Conservation (phyloP, 164 flowering plant genomes). For the Liquidambar formosana region DNA sequence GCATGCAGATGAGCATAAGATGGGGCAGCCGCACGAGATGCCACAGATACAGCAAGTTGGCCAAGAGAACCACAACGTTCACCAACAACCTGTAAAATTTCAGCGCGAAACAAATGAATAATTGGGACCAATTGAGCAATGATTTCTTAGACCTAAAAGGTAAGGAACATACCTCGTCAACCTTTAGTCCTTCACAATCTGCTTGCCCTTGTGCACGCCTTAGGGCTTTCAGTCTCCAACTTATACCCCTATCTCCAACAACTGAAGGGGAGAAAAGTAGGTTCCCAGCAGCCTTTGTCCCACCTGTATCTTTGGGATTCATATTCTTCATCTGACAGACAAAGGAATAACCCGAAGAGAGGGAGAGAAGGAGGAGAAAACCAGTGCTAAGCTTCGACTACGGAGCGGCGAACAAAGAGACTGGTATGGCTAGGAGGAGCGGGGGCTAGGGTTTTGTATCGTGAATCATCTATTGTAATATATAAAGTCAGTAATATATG, state of each 20-base stretch:
- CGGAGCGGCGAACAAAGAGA: too few species aligned
- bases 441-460: too few species aligned
- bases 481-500: too few species aligned
- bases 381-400: too few species aligned
- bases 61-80: constrained; percentile 96
- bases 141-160: not conserved
- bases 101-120: not conserved
- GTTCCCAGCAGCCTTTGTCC: constrained; percentile 25
- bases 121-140: not conserved
- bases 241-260: constrained; percentile 98
- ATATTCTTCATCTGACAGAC: constrained; percentile 40
- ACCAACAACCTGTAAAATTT: constrained; percentile 62
- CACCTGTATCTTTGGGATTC: constrained; percentile 59
- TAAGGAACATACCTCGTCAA: constrained; percentile 57
- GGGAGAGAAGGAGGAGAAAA: too few species aligned
- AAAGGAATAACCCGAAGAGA: constrained; percentile 16
- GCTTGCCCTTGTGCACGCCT: constrained; percentile 97
- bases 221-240: constrained; percentile 93
- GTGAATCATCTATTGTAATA: too few species aligned
- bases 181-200: constrained; percentile 76
- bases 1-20: constrained; percentile 89
- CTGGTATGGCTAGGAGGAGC: too few species aligned
- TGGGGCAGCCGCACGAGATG: constrained; percentile 69
- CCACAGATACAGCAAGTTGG: constrained; percentile 65
- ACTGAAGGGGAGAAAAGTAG: constrained; percentile 53